Evolutionary conservation across 768 basidiomycete species (phyloP), one percentile per base, ranked within the genome.

Genomic region (Candolleomyces eurysporus): DNA sequence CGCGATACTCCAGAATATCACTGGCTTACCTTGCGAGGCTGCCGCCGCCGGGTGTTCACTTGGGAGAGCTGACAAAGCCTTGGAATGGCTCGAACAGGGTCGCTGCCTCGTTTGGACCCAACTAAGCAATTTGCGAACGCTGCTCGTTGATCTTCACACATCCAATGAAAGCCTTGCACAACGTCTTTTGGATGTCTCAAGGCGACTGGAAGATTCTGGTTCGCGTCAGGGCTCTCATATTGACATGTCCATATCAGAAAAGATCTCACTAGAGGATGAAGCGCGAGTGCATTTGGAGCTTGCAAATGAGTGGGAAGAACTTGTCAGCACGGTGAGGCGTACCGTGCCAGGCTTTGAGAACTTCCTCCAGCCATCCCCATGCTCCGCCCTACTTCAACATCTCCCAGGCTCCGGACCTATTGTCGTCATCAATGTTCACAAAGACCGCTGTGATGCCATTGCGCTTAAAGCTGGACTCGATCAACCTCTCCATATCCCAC

Each of bases 81-180:
- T 78, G 39, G 74, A 77, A 61, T 69, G 76, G 68, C 65, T 79
- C 2, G 72, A 73, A 39, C 67, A 70, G 53, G 71, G 73, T 0
- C 67, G 72, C 3, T 67, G 68, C 17, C 58, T 73, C 10, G 60
- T 71, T 5, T 75, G 75, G 73, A 63, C 58, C 26, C 74, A 74
- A 45, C 56, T 71, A 0, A 63, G 64, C 19, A 60, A 67, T 17
- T 62, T 72, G 8, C 65, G 68, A 4, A 66, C 68, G 1, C 68
- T 69, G 0, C 17, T 69, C 10, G 66, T 70, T 57, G 58, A 58
- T 26, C 65, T 71, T 2, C 26, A 54, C 5, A 30, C 55, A 13
- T 31, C 43, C 7, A 11, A 66, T 36, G 60, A 59, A n/a, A 48
- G 42, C 1, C 46, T 69, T 19, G 66, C 66, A 36, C 54, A 65